These are phyloP conservation scores for Schrenkiella parvula DNA, from an alignment of 345 rosid genomes.

Conservation along the genomic window DNA sequence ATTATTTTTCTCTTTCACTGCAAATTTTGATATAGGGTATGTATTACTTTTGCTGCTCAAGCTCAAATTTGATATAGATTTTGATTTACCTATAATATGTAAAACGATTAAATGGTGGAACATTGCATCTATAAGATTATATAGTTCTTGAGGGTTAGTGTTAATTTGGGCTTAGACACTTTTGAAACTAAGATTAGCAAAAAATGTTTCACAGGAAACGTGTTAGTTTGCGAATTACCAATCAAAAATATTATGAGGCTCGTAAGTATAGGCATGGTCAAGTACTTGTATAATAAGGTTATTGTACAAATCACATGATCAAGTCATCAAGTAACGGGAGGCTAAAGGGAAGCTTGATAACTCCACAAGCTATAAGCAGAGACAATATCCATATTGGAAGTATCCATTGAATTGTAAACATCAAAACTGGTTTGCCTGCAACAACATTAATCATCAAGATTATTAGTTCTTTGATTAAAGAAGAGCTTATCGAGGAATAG, in stretches of 20 bases:
- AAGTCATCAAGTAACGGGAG: slow-evolving; percentile 60
- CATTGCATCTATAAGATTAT: too few relatives aligned
- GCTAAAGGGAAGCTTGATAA: slow-evolving; percentile 56
- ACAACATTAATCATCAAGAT: not conserved
- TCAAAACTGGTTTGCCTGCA: slow-evolving; percentile 56
- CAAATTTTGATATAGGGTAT: not conserved
- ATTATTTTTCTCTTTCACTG: not conserved
- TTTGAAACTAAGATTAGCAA: too few relatives aligned
- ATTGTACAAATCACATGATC: slow-evolving; percentile 36
- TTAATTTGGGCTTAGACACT: too few relatives aligned
- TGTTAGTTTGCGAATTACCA: too few relatives aligned
- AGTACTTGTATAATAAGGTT: not conserved
- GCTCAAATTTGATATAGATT: not conserved
- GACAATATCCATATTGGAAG: slow-evolving; percentile 60
- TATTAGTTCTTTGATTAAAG: not conserved
- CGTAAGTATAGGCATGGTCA: too few relatives aligned
- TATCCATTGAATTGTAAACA: slow-evolving; percentile 46
- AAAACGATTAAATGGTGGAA: not conserved
- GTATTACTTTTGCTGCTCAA: not conserved
- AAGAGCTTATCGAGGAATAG: not conserved
- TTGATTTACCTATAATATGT: not conserved
- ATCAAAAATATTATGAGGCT: too few relatives aligned
- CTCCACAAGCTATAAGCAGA: slow-evolving; percentile 58
- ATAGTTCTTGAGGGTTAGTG: too few relatives aligned
- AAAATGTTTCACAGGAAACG: too few relatives aligned